Conservation (phyloP, 805 yeast species). For the Spathaspora girioi region DNA sequence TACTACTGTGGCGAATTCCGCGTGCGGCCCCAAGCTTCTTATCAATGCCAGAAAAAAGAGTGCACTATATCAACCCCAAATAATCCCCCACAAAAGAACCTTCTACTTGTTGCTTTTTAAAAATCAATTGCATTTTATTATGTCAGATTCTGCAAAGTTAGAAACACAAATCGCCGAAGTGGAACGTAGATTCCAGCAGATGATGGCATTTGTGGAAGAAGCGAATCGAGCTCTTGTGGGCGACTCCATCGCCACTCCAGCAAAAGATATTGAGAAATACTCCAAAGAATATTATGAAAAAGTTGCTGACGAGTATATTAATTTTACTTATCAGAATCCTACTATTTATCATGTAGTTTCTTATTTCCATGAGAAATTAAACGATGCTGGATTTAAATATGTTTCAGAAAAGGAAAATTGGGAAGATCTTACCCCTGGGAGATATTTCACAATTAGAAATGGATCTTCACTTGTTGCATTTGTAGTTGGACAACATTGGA, state of each 20-base stretch:
- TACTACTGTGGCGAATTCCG: neutral
- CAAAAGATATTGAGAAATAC: slow-evolving; percentile 2
- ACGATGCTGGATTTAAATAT: slow-evolving; percentile 58
- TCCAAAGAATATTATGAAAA: slow-evolving; percentile 17
- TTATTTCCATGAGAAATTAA: slow-evolving; percentile 45
- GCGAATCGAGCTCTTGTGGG: neutral
- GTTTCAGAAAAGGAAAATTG: slow-evolving; percentile 61
- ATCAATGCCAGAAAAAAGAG: neutral
- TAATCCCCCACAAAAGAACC: no score
- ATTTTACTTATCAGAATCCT: slow-evolving; percentile 70
- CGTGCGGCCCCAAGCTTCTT: neutral
- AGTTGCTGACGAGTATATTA: slow-evolving; percentile 51
- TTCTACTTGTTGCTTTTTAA: neutral
- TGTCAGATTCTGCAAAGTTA: no score
- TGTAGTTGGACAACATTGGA: slow-evolving; percentile 63
- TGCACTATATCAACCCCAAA: neutral
- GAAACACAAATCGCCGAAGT: neutral
- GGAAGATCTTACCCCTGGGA: slow-evolving; percentile 46
- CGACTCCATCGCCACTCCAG: neutral
- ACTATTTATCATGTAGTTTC: slow-evolving; percentile 72
- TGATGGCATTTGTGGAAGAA: neutral
- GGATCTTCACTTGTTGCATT: slow-evolving; percentile 70
- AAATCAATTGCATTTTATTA: no score
- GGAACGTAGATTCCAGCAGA: neutral
- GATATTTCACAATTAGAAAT: slow-evolving; percentile 65